phyloP scores from a whole-genome alignment of 2,329 filamentous ascomycete species.

The Escovopsis sp. region DNA sequence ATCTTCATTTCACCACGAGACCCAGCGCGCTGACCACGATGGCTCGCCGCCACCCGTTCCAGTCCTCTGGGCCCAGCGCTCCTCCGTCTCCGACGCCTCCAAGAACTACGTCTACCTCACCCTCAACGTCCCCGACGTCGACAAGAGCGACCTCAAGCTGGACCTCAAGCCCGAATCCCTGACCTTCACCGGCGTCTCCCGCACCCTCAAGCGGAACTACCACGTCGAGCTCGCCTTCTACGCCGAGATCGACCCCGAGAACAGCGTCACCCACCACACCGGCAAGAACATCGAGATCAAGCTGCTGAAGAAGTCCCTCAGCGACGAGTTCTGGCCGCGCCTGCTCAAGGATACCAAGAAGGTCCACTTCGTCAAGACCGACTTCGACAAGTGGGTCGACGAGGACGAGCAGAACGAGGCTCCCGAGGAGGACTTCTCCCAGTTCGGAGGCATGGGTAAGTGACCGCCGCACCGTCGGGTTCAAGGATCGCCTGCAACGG shows the following conservation, averaged over 20 bases:
- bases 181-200: constrained; percentile 68
- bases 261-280: constrained; percentile 80
- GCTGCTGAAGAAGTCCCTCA: constrained; percentile 92
- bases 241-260: constrained; percentile 73
- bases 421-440: constrained; percentile 62
- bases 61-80: constrained; percentile 99
- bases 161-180: constrained; percentile 67
- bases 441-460: constrained; percentile 52
- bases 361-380: constrained; percentile 91
- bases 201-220: constrained; percentile 76
- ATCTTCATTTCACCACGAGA: background rate
- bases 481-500: background rate
- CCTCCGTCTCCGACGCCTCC: constrained; percentile 58
- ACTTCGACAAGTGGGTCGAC: constrained; percentile 99
- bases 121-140: constrained; percentile 76
- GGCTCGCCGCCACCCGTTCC: constrained; percentile 5
- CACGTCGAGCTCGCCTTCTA: constrained; percentile 77
- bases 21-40: background rate
- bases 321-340: constrained; percentile 89
- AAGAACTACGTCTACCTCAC: constrained; percentile 95
- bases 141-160: constrained; percentile 61
- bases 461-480: constrained; percentile 10
- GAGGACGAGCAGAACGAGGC: constrained; percentile 96
- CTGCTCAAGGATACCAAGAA: constrained; percentile 83
- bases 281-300: constrained; percentile 79